These are phyloP conservation scores for Drechslerella dactyloides DNA, from an alignment of 2,329 filamentous ascomycete genomes.

Conservation along the genomic window DNA sequence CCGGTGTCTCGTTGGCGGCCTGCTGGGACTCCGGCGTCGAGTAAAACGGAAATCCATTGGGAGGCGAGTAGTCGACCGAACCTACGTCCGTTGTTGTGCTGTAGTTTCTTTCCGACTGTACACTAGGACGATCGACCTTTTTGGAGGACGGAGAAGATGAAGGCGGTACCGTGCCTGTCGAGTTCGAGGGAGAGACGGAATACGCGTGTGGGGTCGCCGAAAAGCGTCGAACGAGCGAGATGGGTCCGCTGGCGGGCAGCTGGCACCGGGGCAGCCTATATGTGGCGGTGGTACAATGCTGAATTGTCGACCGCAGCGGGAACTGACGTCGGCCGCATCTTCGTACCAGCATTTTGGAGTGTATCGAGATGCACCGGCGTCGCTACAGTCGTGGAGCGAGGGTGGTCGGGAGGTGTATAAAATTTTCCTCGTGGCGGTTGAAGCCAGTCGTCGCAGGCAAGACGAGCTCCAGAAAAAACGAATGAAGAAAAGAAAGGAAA, in stretches of 20 bases:
- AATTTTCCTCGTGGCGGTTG: neutral
- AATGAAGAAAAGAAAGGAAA: neutral
- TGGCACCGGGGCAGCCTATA: constrained; percentile 29
- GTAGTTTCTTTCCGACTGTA: constrained; percentile 38
- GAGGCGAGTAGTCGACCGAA: constrained; percentile 8
- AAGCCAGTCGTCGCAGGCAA: neutral
- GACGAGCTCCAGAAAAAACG: too few relatives aligned
- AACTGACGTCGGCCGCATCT: constrained; percentile 40
- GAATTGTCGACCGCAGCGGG: constrained; percentile 44
- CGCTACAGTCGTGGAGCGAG: constrained; percentile 5
- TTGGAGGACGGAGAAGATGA: constrained; percentile 14
- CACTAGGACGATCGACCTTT: constrained; percentile 21
- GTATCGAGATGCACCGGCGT: neutral
- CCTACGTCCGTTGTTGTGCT: constrained; percentile 31
- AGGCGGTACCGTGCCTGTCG: constrained; percentile 2
- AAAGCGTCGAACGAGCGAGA: constrained; percentile 31
- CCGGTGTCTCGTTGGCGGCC: neutral
- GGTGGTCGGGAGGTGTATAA: neutral
- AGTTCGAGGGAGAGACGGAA: constrained; percentile 13
- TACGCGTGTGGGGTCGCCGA: constrained; percentile 19
- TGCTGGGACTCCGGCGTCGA: constrained; percentile 3
- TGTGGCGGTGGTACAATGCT: constrained; percentile 25
- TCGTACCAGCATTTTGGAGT: constrained; percentile 44
- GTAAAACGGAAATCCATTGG: constrained; percentile 34
- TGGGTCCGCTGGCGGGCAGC: constrained; percentile 4